Conservation (phyloP, 768 basidiomycete species). For the Pseudohyphozyma bogoriensis region DNA sequence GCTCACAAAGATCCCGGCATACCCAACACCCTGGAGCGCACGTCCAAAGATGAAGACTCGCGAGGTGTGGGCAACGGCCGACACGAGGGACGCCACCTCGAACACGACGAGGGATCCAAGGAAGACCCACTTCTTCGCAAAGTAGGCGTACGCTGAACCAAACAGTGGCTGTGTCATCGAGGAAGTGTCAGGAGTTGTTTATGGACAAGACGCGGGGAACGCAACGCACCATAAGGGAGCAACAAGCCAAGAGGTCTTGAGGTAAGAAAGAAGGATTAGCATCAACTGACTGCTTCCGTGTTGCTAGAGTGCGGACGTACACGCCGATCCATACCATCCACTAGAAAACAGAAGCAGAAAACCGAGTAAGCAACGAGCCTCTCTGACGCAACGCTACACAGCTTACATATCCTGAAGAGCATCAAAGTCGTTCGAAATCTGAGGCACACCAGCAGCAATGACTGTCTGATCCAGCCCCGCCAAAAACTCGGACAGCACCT, state of each 20-base stretch:
- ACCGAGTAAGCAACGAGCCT: background rate
- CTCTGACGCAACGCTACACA: background rate
- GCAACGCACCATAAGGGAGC: background rate
- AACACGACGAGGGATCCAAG: slow-evolving; percentile 1
- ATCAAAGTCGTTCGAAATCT: slow-evolving; percentile 13
- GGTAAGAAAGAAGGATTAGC: background rate
- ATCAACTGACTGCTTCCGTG: too few relatives aligned
- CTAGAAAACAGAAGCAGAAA: background rate
- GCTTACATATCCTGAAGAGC: background rate
- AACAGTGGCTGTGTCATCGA: slow-evolving; percentile 12
- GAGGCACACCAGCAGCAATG: slow-evolving; percentile 7
- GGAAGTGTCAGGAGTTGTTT: slow-evolving; percentile 7
- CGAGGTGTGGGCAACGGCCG: slow-evolving; percentile 5
- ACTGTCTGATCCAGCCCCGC: slow-evolving; percentile 23
- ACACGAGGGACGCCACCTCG: slow-evolving; percentile 10
- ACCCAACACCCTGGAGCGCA: slow-evolving; percentile 8
- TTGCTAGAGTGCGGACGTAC: background rate
- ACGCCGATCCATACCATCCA: slow-evolving; percentile 9
- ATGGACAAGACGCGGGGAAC: background rate
- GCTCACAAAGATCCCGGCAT: background rate
- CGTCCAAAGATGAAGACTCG: slow-evolving; percentile 16
- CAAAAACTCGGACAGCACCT: slow-evolving; percentile 21
- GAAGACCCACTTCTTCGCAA: slow-evolving; percentile 16
- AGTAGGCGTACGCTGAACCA: slow-evolving; percentile 18
- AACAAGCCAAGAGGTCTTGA: background rate